Conservation (phyloP, 768 basidiomycete species). For the Termitomyces sp. region DNA sequence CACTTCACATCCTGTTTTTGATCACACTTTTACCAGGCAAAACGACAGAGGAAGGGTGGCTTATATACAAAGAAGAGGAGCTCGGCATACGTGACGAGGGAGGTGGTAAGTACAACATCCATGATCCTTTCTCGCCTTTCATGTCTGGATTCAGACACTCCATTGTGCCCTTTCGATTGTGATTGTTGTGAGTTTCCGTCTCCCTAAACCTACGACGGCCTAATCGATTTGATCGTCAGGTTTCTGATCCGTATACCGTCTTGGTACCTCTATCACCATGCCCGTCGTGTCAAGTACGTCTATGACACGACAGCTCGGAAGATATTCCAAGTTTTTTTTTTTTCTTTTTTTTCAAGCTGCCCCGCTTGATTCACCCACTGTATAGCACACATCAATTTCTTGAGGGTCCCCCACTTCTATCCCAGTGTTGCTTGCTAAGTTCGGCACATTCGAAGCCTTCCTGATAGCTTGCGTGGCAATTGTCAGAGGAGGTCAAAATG, state of each 20-base stretch:
- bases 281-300: background rate
- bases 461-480: conserved; percentile 34
- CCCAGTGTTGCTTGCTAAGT: background rate
- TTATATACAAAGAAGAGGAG: conserved; percentile 80
- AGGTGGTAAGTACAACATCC: conserved; percentile 53
- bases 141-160: conserved; percentile 55
- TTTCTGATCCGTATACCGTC: conserved; percentile 15
- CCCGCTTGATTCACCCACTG: background rate
- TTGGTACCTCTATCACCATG: background rate
- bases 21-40: conserved; percentile 44
- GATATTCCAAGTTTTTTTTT: background rate
- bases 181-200: conserved; percentile 66
- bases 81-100: conserved; percentile 64
- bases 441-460: conserved; percentile 60
- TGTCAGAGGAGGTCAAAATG: conserved; percentile 57
- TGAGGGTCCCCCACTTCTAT: conserved; percentile 11
- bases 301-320: background rate
- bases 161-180: conserved; percentile 86
- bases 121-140: conserved; percentile 15
- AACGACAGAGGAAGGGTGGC: conserved; percentile 77
- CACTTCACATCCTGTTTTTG: background rate
- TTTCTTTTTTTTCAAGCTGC: too few relatives aligned
- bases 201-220: background rate
- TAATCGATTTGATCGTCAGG: conserved; percentile 11
- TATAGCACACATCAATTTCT: conserved; percentile 14